Conservation (phyloP, 768 basidiomycete species). For the Calvatia gigantea region DNA sequence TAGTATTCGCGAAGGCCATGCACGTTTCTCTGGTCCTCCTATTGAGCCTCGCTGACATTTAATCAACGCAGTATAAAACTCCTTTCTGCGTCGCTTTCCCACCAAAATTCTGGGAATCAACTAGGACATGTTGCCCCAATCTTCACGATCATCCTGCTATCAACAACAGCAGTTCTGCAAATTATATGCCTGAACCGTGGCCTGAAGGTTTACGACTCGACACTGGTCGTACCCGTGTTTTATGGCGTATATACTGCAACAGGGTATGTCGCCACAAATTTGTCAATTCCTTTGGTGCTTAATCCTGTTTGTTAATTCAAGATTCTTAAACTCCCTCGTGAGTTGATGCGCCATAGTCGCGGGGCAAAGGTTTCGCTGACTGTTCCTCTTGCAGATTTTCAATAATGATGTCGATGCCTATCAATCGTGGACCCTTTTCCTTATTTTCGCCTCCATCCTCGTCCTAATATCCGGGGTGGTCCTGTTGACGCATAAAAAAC, state of each 20-base stretch:
- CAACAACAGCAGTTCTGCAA: slow-evolving; percentile 78
- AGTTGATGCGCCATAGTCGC: neutral
- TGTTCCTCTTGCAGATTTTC: slow-evolving; percentile 46
- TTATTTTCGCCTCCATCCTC: slow-evolving; percentile 83
- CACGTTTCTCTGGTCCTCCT: slow-evolving; percentile 29
- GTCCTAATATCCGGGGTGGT: slow-evolving; percentile 90
- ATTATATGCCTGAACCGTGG: slow-evolving; percentile 91
- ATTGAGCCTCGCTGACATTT: neutral
- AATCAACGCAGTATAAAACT: slow-evolving; percentile 61
- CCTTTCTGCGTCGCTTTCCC: slow-evolving; percentile 71
- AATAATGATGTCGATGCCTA: slow-evolving; percentile 86
- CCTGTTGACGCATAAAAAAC: slow-evolving; percentile 91
- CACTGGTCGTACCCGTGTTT: slow-evolving; percentile 90
- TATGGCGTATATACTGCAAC: slow-evolving; percentile 89
- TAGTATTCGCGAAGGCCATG: slow-evolving; percentile 80
- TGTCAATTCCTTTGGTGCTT: neutral
- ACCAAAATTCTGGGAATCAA: slow-evolving; percentile 81
- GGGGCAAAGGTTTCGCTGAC: neutral
- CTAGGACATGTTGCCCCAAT: slow-evolving; percentile 81
- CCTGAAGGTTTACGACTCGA: slow-evolving; percentile 86
- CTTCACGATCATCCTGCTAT: slow-evolving; percentile 67
- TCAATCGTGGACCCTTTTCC: slow-evolving; percentile 82
- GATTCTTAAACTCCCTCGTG: slow-evolving; percentile 43
- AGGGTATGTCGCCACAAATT: slow-evolving; percentile 46
- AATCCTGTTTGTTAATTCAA: slow-evolving; percentile 18